phyloP scores from a whole-genome alignment of 305 asterid genomes.

The Fraxinus baroniana region DNA sequence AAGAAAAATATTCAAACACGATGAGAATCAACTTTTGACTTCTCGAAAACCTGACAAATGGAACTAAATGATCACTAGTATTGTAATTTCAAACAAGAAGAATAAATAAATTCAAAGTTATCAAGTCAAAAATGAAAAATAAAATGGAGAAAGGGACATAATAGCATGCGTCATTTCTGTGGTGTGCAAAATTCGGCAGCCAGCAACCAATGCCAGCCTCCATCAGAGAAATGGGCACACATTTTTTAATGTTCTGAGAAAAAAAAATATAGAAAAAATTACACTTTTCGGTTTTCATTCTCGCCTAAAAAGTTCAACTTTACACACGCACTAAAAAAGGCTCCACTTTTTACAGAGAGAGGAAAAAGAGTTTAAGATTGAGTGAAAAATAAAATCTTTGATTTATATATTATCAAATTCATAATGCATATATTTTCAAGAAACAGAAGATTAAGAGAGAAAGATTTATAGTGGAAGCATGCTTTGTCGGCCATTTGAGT shows the following conservation, averaged over 20 bases:
- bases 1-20: not conserved
- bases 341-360: conserved; percentile 31
- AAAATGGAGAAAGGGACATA: conserved; percentile 8
- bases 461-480: conserved; percentile 45
- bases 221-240: conserved; percentile 42
- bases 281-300: conserved; percentile 25
- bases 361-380: conserved; percentile 22
- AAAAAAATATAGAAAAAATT: not conserved
- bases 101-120: not conserved
- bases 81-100: not conserved
- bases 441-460: conserved; percentile 24
- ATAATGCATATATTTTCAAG: conserved; percentile 10
- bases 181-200: conserved; percentile 24
- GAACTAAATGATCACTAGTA: not conserved
- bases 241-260: conserved; percentile 20
- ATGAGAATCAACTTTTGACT: not conserved
- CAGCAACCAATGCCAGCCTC: conserved; percentile 43
- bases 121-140: not conserved
- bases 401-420: conserved; percentile 9
- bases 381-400: conserved; percentile 43
- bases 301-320: conserved; percentile 47
- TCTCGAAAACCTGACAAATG: not conserved
- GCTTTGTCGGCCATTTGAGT: conserved; percentile 94
- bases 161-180: conserved; percentile 34
- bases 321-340: conserved; percentile 54